Base-by-base conservation (phyloP, 2,329 filamentous ascomycete genomes). In the Epicoccum nigrum region DNA sequence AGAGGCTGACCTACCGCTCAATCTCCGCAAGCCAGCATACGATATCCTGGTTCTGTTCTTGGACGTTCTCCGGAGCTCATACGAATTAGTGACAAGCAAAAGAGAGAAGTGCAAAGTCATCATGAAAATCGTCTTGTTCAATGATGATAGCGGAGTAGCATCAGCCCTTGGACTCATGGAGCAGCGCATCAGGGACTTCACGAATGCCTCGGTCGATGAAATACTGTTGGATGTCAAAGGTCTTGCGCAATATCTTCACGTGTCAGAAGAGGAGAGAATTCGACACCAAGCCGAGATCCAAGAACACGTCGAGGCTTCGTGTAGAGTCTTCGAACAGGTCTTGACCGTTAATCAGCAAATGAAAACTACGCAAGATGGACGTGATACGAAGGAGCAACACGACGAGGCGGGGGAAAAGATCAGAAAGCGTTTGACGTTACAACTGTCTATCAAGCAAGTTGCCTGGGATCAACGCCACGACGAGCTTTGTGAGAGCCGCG, bases 61-160 rank as follows among this genome's bases (percentile, higher is more conserved):
- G 4, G 27, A 25, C 1, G 33, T 43, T 4, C 39, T 61, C 13
- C 31, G 16, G 13, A 45, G 33, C 15, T 61, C 56, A 1, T 57
- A 61, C 39, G 40, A 41, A 7, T 20, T 59, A 6, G 51, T 54
- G 4, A 59, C 47, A n/a, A 59, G 51, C 42, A 61, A 35, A 17
- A 55, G 44, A 5, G 34, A 59, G 23, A 59, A 44, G 6, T 19
- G 37, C 4, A 60, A 60, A 32, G n/a, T 33, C 4, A 52, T 58
- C 31, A n/a, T 53, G 2, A 33, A 28, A 1, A 33, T 62, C 2
- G 23, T 59, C 2, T 47, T 57, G 1, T 62, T 62, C 47, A 57
- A 23, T 11, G 30, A 9, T 4, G 56, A 58, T 27, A 30, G 7
- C 11, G 53, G 49, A 2, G 56, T 58, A 4, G 33, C 44, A 39